Conservation (phyloP, 2,329 filamentous ascomycete genomes). For the Colletotrichum tropicale region DNA sequence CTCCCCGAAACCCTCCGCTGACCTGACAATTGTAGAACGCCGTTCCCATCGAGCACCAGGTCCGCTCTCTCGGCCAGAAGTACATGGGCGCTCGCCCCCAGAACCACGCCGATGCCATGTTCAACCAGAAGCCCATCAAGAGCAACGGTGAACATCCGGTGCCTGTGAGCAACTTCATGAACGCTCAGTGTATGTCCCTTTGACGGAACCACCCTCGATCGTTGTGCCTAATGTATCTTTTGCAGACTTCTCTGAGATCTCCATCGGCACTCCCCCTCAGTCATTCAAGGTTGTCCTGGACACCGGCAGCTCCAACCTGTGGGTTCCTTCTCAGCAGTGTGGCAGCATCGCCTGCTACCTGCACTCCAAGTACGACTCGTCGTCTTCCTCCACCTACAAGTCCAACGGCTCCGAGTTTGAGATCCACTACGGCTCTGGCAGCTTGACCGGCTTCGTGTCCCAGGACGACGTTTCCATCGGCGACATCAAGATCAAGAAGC, state of each 20-base stretch:
- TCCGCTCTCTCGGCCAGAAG: constrained; percentile 88
- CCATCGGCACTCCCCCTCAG: constrained; percentile 89
- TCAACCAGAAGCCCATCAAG: constrained; percentile 74
- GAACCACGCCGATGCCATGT: constrained; percentile 75
- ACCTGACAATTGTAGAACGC: constrained; percentile 59
- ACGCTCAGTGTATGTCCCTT: constrained; percentile 87
- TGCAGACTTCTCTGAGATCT: constrained; percentile 94
- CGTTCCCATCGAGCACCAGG: constrained; percentile 80
- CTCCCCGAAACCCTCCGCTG: constrained; percentile 2
- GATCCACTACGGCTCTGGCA: constrained; percentile 95
- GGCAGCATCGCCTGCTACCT: constrained; percentile 97
- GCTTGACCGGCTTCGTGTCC: constrained; percentile 91
- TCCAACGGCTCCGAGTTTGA: constrained; percentile 91
- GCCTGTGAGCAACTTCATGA: constrained; percentile 95
- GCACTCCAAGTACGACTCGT: constrained; percentile 95
- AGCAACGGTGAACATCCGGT: constrained; percentile 76
- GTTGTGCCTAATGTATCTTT: neutral
- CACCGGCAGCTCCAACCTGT: constrained; percentile 98
- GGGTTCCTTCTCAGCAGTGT: constrained; percentile 92
- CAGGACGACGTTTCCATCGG: constrained; percentile 87
- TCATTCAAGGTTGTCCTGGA: constrained; percentile 98
- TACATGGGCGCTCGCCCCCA: constrained; percentile 85
- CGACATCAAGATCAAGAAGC: constrained; percentile 84
- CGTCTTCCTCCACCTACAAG: constrained; percentile 87
- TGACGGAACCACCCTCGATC: too few species aligned